A percentile compares a stretch with the other conserved stretches of the same genome.
Conservation (phyloP, 2,329 filamentous ascomycete species). For the Neopestalotiopsis rosae region DNA sequence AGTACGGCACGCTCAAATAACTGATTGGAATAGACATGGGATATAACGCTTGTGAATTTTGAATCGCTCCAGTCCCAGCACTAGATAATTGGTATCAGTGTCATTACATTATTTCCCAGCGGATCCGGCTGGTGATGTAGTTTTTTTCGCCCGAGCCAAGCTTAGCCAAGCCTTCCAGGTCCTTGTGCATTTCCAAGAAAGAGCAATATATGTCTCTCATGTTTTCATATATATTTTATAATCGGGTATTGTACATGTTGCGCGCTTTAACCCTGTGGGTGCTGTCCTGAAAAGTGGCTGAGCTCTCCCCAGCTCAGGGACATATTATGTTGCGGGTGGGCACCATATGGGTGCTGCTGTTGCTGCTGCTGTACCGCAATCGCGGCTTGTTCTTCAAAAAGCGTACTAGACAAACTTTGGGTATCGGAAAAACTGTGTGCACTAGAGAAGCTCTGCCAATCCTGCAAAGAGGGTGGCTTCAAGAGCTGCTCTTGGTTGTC, state of each 20-base stretch:
- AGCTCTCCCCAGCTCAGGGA: slow-evolving; percentile 20
- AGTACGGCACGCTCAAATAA: not conserved
- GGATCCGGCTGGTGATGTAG: not conserved
- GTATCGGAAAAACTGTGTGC: slow-evolving; percentile 18
- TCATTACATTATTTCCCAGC: slow-evolving; percentile 18
- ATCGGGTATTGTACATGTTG: not conserved
- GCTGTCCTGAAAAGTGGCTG: slow-evolving; percentile 18
- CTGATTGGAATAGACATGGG: not conserved
- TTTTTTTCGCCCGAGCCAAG: not conserved
- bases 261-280: not conserved
- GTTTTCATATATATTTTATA: not conserved
- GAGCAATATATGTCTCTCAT: slow-evolving; percentile 5
- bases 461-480: slow-evolving; percentile 21
- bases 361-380: slow-evolving; percentile 17
- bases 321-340: slow-evolving; percentile 16
- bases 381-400: slow-evolving; percentile 22
- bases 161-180: slow-evolving; percentile 6
- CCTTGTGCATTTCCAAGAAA: not conserved
- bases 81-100: slow-evolving; percentile 13
- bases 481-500: slow-evolving; percentile 18
- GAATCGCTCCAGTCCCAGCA: slow-evolving; percentile 2
- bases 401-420: slow-evolving; percentile 21
- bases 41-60: not conserved
- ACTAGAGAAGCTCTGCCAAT: slow-evolving; percentile 23
- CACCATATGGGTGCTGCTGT: slow-evolving; percentile 13